phyloP scores from a whole-genome alignment of 768 basidiomycete species.

The Lentinula sp. region DNA sequence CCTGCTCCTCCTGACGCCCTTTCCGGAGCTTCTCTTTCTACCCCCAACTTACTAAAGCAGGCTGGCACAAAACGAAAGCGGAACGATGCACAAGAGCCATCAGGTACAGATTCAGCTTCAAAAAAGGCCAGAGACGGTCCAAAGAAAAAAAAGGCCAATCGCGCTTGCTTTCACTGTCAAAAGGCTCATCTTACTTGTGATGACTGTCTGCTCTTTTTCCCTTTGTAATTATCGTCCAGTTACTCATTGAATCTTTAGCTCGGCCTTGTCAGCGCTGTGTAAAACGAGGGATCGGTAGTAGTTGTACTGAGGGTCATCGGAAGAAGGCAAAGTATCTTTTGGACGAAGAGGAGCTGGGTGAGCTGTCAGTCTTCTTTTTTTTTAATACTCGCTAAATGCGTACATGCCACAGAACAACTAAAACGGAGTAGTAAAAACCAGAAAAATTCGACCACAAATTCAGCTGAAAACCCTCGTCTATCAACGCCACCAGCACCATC shows the following conservation, averaged over 20 bases:
- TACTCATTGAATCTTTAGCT: slow-evolving; percentile 40
- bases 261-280: slow-evolving; percentile 95
- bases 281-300: slow-evolving; percentile 85
- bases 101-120: slow-evolving; percentile 38
- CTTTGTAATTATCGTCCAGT: neutral
- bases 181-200: slow-evolving; percentile 99
- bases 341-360: slow-evolving; percentile 91
- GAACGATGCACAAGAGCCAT: slow-evolving; percentile 52
- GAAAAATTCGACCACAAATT: neutral
- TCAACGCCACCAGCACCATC: slow-evolving; percentile 22
- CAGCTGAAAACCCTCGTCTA: neutral
- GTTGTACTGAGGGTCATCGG: slow-evolving; percentile 90
- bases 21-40: slow-evolving; percentile 7
- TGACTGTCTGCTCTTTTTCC: slow-evolving; percentile 61
- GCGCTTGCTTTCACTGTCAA: slow-evolving; percentile 94
- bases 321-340: slow-evolving; percentile 98
- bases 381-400: slow-evolving; percentile 27
- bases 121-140: slow-evolving; percentile 67
- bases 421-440: slow-evolving; percentile 34
- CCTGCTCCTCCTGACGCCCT: slow-evolving; percentile 2
- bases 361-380: slow-evolving; percentile 12
- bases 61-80: slow-evolving; percentile 52
- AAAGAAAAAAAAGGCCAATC: slow-evolving; percentile 92
- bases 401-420: slow-evolving; percentile 32
- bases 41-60: slow-evolving; percentile 30